Evolutionary conservation across 352 stramenopile genomes (phyloP), one percentile per base, ranked within the genome.

Genomic region (Pythium insidiosum): DNA sequence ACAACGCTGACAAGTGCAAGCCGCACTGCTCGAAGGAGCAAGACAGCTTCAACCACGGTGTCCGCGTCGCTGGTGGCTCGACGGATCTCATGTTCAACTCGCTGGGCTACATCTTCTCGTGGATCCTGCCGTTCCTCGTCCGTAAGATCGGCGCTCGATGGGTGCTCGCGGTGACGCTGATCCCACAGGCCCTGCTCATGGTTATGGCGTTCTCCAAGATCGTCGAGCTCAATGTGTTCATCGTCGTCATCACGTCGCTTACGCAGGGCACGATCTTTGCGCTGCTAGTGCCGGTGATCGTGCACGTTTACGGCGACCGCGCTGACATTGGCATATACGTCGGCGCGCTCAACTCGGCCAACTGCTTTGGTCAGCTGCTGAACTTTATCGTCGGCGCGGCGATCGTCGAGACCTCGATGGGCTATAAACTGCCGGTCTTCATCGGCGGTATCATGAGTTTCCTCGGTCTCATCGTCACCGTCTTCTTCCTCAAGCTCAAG

Each of bases 41-140:
- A 54, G 31, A 50, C 11, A 47, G 28, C 19, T 85, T 73, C 38
- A 85, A 79, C 25, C 45, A 81, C 5, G 73, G 73, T 25, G 69
- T 83, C 4, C 65, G 68, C 13, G 43, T 79, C 38, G 70, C 73
- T 38, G 68, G 68, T 15, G 63, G 67, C 3, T 35, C 70, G 7
- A 56, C 67, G 0, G 69, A 83, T 33, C 44, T 75, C 28, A 47
- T 82, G 10, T 82, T 79, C 35, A 83, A 85, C 36, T 46, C 73
- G 6, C 35, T 67, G 0, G 69, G 67, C 10, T 80, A 79, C 24
- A 4, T 72, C 20, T 74, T 71, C 41, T 75, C 72, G 36, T 76
- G 62, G 60, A 16, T 67, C 3, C 33, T 85, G 1, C 73, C 69
- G 15, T 44, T 73, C 22, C 38, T 85, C 6, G 69, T 83, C 1